Base-by-base conservation (phyloP, 768 basidiomycete species). In the Mycena venus region DNA sequence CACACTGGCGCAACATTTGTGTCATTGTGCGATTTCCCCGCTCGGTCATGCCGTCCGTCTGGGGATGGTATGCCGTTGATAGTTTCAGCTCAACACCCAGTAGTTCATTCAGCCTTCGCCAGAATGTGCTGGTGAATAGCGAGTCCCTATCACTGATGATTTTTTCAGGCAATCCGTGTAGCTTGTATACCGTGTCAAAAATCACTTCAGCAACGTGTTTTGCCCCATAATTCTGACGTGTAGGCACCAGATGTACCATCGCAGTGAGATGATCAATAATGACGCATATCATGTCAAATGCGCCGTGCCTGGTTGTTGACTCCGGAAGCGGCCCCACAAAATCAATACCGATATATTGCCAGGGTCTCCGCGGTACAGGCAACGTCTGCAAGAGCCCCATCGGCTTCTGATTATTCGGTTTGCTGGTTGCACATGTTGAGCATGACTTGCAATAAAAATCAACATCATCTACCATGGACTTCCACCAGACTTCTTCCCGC, bases 211-310 rank as follows among this genome's bases (percentile, higher is more conserved):
- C n/a, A n/a, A n/a, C n/a, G n/a, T n/a, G n/a, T n/a, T n/a, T n/a
- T n/a, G n/a, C n/a, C n/a, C n/a, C n/a, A n/a, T n/a, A n/a, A n/a
- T n/a, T n/a, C n/a, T n/a, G n/a, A n/a, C n/a, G n/a, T 0, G 76
- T 76, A 5, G 77, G 80, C 0, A 79, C 56, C 0, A 83, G 21
- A 21, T 83, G 80, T 0, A 82, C 81, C 79, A 83, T 81, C 0
- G 68, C 38, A 0, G 77, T 78, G 0, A 80, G 58, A 38, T 78
- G 75, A 58, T 79, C 78, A 21, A 81, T 80, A 0, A 80, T 71
- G 75, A 72, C 70, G 14, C 51, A 58, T 15, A 82, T 79, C 77
- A 78, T 79, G 64, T 82, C 80, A 56, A 75, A 82, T 0, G 36
- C 12, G 4, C 81, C 77, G 15, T 68, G 40, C 21, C 78, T 19